Evolutionary conservation across 176 grass and related monocot genomes (phyloP).

Genomic region (Aegilops sharonensis): DNA sequence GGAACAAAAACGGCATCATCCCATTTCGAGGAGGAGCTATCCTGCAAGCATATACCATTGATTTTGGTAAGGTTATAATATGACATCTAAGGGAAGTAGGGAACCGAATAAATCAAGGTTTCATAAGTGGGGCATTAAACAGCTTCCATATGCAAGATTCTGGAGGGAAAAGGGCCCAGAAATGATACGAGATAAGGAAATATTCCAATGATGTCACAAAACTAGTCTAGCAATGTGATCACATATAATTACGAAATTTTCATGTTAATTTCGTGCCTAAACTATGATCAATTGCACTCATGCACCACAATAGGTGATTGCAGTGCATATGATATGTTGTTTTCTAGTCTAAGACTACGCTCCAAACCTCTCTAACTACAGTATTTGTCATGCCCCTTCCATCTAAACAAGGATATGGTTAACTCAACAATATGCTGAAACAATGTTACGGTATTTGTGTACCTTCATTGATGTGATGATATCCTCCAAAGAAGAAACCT

Average conservation of each 20-base stretch:
- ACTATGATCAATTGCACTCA: not conserved
- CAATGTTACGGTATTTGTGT: not conserved
- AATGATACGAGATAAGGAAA: not conserved
- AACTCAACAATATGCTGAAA: not conserved
- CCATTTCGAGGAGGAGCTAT: constrained; percentile 62
- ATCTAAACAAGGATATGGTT: not conserved
- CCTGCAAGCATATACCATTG: constrained; percentile 46
- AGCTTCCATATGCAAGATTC: not conserved
- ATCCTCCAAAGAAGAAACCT: constrained; percentile 85
- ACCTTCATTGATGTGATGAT: constrained; percentile 92
- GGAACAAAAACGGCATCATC: constrained; percentile 88
- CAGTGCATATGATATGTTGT: not conserved
- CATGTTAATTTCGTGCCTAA: not conserved
- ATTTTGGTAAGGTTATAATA: constrained; percentile 21
- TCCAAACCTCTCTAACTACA: not conserved
- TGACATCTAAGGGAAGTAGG: not conserved
- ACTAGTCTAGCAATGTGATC: not conserved
- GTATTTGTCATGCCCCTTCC: not conserved
- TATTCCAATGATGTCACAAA: not conserved
- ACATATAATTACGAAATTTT: not conserved
- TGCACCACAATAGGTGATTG: not conserved
- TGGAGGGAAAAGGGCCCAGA: not conserved
- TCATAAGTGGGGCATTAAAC: not conserved
- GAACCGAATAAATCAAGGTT: not conserved
- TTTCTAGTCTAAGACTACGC: not conserved